phyloP scores from a whole-genome alignment of 225 moss, liverwort and hornwort genomes.

The Straminergon stramineum region DNA sequence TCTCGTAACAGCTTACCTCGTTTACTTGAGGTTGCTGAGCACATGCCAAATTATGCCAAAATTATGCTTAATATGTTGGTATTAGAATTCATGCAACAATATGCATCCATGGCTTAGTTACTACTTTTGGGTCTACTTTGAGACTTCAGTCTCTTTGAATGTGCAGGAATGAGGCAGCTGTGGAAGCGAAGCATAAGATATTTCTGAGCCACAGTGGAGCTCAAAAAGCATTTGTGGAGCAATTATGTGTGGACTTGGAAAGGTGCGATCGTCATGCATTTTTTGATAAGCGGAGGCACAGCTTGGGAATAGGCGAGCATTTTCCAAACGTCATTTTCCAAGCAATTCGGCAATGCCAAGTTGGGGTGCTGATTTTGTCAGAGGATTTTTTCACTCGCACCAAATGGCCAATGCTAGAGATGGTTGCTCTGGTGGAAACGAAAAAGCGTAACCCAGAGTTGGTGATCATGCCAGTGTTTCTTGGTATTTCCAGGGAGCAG shows the following conservation, averaged over 20 bases:
- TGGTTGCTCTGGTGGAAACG: background rate
- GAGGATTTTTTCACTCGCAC: background rate
- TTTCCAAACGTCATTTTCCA: background rate
- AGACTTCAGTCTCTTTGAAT: background rate
- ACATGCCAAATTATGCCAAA: background rate
- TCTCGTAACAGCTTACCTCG: background rate
- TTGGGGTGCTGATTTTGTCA: background rate
- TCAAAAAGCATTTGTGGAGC: background rate
- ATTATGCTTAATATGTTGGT: background rate
- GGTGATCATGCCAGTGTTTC: background rate
- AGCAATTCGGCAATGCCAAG: background rate
- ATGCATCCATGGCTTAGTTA: background rate
- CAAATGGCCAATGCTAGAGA: slow-evolving; percentile 2
- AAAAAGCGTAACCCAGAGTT: background rate
- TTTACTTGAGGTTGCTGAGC: background rate
- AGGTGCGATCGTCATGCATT: background rate
- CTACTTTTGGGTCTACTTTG: background rate
- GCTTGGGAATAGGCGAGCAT: background rate
- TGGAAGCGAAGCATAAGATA: background rate
- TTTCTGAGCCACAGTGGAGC: background rate
- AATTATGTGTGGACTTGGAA: background rate
- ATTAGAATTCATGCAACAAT: background rate
- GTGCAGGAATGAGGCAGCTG: background rate
- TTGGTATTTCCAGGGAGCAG: background rate
- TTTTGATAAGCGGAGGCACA: background rate